Evolutionary conservation across 257 asterid genomes (phyloP).

Genomic region (Striga asiatica): DNA sequence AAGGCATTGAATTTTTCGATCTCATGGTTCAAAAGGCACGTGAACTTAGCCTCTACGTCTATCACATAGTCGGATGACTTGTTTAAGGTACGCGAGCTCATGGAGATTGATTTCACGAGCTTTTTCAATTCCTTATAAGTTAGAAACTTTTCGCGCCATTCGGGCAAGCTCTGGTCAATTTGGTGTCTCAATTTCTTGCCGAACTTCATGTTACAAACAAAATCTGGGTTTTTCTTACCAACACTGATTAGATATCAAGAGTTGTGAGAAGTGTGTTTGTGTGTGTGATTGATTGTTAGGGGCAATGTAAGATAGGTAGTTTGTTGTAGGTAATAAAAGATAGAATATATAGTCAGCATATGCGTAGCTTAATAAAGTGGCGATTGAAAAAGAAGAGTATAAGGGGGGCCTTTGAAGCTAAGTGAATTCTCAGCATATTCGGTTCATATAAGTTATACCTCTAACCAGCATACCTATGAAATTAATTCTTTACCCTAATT

Average conservation of each 20-base stretch:
- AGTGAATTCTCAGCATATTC: conserved; percentile 67
- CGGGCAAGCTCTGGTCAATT: conserved; percentile 89
- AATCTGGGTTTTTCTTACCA: too few relatives aligned
- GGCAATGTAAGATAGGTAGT: conserved; percentile 11
- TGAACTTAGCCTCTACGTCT: conserved; percentile 56
- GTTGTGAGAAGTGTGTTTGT: not conserved
- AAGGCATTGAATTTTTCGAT: conserved; percentile 82
- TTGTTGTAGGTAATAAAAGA: conserved; percentile 15
- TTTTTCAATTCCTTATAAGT: conserved; percentile 89
- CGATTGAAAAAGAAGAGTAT: conserved; percentile 22
- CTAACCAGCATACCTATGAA: too few relatives aligned
- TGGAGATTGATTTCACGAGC: conserved; percentile 58
- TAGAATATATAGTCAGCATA: conserved; percentile 78
- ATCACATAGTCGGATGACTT: conserved; percentile 13
- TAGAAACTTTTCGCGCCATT: conserved; percentile 89
- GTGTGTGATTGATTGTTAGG: not conserved
- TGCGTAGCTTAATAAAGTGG: conserved; percentile 71
- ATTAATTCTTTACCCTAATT: too few relatives aligned
- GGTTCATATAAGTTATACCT: conserved; percentile 17
- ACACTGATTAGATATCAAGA: too few relatives aligned
- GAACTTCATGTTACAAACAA: conserved; percentile 44
- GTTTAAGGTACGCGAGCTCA: conserved; percentile 20
- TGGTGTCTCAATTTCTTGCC: conserved; percentile 86
- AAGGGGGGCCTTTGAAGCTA: conserved; percentile 24
- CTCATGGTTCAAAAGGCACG: conserved; percentile 55